These are phyloP conservation scores for Tricholoma matsutake DNA, from an alignment of 768 basidiomycete species.

Conservation along the genomic window DNA sequence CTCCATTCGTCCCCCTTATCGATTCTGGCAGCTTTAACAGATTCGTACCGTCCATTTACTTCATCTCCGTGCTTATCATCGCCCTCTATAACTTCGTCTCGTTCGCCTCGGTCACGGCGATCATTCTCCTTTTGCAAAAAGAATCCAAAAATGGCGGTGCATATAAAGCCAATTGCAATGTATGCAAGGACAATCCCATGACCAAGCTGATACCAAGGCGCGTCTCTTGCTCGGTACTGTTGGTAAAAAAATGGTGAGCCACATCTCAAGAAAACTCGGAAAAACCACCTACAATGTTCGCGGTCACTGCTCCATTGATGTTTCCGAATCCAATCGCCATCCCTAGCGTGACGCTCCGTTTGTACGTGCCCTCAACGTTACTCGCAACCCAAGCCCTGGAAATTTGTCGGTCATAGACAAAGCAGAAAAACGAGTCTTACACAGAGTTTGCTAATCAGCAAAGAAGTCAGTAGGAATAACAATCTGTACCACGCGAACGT, in stretches of 20 bases:
- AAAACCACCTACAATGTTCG: conserved; percentile 53
- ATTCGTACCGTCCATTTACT: conserved; percentile 52
- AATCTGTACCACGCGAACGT: conserved; percentile 17
- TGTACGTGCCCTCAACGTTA: conserved; percentile 73
- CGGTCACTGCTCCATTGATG: conserved; percentile 64
- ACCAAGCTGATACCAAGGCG: conserved; percentile 67
- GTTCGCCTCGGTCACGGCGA: conserved; percentile 59
- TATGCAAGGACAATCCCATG: conserved; percentile 70
- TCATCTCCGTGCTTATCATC: conserved; percentile 40
- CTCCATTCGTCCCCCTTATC: conserved; percentile 75
- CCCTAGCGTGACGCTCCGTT: conserved; percentile 65
- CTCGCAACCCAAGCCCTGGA: conserved; percentile 67
- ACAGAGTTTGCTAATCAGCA: conserved; percentile 42
- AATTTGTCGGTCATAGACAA: conserved; percentile 11
- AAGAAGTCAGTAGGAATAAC: neutral
- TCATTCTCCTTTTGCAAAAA: conserved; percentile 57
- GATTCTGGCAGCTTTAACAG: conserved; percentile 52
- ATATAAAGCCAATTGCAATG: conserved; percentile 61
- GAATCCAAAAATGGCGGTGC: conserved; percentile 44
- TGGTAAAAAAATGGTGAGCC: neutral
- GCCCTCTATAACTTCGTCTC: conserved; percentile 62
- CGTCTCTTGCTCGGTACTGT: conserved; percentile 62
- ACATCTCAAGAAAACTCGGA: neutral
- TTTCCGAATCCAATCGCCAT: conserved; percentile 72
- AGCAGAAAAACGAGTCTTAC: conserved; percentile 29